Evolutionary conservation across 306 rosid genomes (phyloP).

Genomic region (Lathyrus sativus): DNA sequence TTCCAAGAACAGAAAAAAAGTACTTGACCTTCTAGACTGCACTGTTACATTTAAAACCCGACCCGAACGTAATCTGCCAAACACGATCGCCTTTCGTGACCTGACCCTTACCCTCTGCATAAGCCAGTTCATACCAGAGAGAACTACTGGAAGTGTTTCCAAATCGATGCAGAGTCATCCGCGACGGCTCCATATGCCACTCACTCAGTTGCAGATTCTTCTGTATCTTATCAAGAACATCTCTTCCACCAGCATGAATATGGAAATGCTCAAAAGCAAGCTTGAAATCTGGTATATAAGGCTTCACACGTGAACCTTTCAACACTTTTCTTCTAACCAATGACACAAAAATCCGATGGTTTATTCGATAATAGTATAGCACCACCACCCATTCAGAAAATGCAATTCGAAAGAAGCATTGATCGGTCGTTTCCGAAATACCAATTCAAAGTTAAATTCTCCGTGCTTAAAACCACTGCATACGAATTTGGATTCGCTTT

Average conservation of each 20-base stretch:
- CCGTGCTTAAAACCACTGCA: conserved; percentile 80
- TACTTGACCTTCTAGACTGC: too few species aligned
- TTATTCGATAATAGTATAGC: conserved; percentile 72
- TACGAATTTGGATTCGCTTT: too few species aligned
- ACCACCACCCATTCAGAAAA: conserved; percentile 91
- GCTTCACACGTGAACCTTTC: conserved; percentile 42
- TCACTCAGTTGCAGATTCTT: too few species aligned
- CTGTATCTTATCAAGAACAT: too few species aligned
- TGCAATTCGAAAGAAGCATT: conserved; percentile 83
- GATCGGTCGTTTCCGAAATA: conserved; percentile 88
- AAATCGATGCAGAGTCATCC: conserved; percentile 87
- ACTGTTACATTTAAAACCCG: too few species aligned
- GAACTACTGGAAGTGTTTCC: conserved; percentile 96
- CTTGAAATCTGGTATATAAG: too few species aligned
- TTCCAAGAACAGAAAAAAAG: too few species aligned
- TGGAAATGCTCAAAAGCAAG: too few species aligned
- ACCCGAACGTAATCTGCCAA: conserved; percentile 92
- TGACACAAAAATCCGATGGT: conserved; percentile 50
- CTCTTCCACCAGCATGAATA: too few species aligned
- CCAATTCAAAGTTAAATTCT: too few species aligned
- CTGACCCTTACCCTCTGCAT: conserved; percentile 79
- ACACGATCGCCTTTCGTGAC: conserved; percentile 64
- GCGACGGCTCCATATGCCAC: too few species aligned
- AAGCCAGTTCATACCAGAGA: conserved; percentile 86
- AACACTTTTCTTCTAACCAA: conserved; percentile 55